phyloP scores from a whole-genome alignment of 192 early-diverging fungal genomes.

The Backusella macrospora region DNA sequence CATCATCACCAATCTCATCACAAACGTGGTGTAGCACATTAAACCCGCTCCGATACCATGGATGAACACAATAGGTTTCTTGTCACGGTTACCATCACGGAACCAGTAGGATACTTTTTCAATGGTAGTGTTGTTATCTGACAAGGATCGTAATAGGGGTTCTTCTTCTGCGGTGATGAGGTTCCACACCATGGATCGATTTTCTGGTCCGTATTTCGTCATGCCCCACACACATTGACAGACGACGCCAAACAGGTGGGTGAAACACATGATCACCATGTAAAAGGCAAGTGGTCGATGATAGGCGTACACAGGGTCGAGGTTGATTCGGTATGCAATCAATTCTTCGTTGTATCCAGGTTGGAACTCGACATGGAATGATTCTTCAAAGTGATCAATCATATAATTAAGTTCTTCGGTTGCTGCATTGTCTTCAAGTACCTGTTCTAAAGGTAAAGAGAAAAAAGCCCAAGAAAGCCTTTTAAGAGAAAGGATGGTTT shows the following conservation, averaged over 20 bases:
- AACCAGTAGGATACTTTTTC: slow-evolving; percentile 40
- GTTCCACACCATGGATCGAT: background rate
- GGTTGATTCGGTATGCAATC: slow-evolving; percentile 29
- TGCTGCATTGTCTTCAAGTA: slow-evolving; percentile 2
- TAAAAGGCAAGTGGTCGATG: slow-evolving; percentile 39
- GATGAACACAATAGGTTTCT: slow-evolving; percentile 46
- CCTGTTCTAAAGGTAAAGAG: slow-evolving; percentile 19
- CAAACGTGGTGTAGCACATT: slow-evolving; percentile 54
- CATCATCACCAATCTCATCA: slow-evolving; percentile 37
- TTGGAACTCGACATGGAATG: slow-evolving; percentile 19
- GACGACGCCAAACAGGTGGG: slow-evolving; percentile 11
- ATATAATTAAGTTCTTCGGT: slow-evolving; percentile 26
- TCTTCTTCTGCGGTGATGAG: background rate
- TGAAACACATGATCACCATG: slow-evolving; percentile 14
- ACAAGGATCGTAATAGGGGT: background rate
- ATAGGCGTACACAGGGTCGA: slow-evolving; percentile 39
- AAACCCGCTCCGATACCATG: slow-evolving; percentile 73
- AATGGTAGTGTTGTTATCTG: background rate
- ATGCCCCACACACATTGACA: slow-evolving; percentile 31
- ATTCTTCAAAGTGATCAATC: slow-evolving; percentile 22
- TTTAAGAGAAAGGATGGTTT: too few species aligned
- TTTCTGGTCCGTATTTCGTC: slow-evolving; percentile 24
- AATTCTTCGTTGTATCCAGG: slow-evolving; percentile 32
- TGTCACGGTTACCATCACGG: slow-evolving; percentile 25
- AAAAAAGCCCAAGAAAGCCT: slow-evolving; percentile 42